phyloP scores from a whole-genome alignment of 495 filamentous ascomycete species.

The Neurospora sp. region DNA sequence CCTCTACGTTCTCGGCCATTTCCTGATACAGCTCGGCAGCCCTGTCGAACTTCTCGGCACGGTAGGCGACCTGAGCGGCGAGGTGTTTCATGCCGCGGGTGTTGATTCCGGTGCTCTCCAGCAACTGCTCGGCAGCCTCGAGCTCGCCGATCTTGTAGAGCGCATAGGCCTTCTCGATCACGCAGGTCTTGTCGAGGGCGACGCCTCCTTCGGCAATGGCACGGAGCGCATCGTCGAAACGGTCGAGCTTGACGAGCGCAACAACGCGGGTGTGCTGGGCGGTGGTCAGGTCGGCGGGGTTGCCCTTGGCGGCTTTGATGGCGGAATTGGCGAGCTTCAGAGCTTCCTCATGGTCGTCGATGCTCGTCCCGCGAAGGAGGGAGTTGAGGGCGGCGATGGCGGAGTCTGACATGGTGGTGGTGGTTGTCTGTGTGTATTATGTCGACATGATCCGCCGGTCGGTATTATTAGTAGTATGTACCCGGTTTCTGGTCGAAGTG shows the following conservation, averaged over 20 bases:
- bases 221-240: conserved; percentile 78
- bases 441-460: neutral
- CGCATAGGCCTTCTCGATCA: conserved; percentile 79
- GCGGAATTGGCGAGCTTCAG: conserved; percentile 38
- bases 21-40: conserved; percentile 60
- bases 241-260: conserved; percentile 85
- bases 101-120: conserved; percentile 26
- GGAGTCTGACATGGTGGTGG: conserved; percentile 28
- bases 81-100: conserved; percentile 60
- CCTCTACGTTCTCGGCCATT: conserved; percentile 38
- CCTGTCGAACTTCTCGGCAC: conserved; percentile 67
- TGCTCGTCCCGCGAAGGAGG: conserved; percentile 35
- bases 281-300: conserved; percentile 38
- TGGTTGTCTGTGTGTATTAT: neutral
- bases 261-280: conserved; percentile 73
- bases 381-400: conserved; percentile 40
- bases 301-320: conserved; percentile 64
- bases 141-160: conserved; percentile 77
- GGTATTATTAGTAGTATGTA: neutral
- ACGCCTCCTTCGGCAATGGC: conserved; percentile 64
- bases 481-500: neutral
- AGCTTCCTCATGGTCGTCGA: conserved; percentile 39
- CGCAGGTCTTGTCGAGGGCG: conserved; percentile 52
- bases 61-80: conserved; percentile 81
- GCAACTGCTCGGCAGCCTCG: conserved; percentile 57